Percentiles rank a stretch among this genome's conserved stretches.
Evolutionary conservation across 1,139 yeast genomes (phyloP).

Genomic region (Geotrichum cucujoidarum): DNA sequence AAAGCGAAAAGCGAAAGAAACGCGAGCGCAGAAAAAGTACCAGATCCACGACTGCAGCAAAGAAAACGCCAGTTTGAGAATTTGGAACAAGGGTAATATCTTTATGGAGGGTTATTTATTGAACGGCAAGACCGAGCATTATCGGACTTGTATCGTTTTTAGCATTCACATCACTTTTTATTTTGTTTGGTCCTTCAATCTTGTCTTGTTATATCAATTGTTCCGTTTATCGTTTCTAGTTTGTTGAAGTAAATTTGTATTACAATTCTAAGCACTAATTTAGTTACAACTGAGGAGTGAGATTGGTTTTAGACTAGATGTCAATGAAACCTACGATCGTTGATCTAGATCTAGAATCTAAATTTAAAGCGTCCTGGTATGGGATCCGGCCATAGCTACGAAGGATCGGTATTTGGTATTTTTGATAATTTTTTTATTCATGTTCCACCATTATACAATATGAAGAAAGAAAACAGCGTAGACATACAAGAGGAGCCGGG

Average conservation of each 20-base stretch:
- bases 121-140: background rate
- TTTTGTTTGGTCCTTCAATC: background rate
- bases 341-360: no score
- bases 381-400: no score
- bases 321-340: no score
- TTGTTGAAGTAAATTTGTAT: no score
- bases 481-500: constrained; percentile 44
- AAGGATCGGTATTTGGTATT: no score
- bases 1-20: background rate
- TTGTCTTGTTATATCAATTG: background rate
- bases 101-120: no score
- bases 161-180: background rate
- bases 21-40: background rate
- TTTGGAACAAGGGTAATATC: no score
- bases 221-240: background rate
- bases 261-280: background rate
- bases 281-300: no score
- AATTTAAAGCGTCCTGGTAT: no score
- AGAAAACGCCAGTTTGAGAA: background rate
- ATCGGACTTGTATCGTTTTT: background rate
- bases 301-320: no score
- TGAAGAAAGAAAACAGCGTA: background rate
- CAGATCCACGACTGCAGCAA: background rate
- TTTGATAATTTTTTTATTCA: background rate
- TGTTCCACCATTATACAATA: background rate